Evolutionary conservation across 2,329 filamentous ascomycete genomes (phyloP), one percentile per base, ranked within the genome.

Genomic region (Escovopsis weberi): DNA sequence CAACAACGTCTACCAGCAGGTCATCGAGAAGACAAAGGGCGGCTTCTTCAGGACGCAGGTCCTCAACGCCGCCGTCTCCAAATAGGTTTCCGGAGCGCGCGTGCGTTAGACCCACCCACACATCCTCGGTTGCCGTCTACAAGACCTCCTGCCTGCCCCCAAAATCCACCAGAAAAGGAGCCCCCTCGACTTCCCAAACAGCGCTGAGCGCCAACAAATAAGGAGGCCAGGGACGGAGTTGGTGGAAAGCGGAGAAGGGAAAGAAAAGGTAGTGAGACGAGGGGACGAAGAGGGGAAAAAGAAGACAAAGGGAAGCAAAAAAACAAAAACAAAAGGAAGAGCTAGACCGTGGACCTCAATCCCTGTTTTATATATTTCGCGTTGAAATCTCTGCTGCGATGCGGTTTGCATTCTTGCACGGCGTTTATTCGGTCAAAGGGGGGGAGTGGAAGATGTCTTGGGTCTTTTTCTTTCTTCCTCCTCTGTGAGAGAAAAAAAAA

Each of bases 31-130:
- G 68, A 98, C 91, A 46, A 96, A 96, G 78, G 91, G 91, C 50
- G 88, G 86, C 45, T 96, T 96, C 76, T 98, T 98, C 78, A 73
- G 91, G 60, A 98, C 91, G 50, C 91, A 96, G 63, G 91, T 98
- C 41, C 73, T 98, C 53, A 94, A 68, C 51, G 70, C 74, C n/a
- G 74, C 74, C 41, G 69, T 78, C 45, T 70, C 71, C 48, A 70
- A 72, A 59, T 72, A 70, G 51, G 46, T 11, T 4, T 15, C n/a
- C 26, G 26, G 5, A 12, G n/a, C n/a, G 15, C 26, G 43, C 43
- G 38, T 35, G 30, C 37, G 28, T 44, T 35, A 23, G 23, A 23
- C 23, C 23, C 23, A 23, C 23, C 23, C 23, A 23, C 3, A 23
- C 23, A 23, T 6, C 23, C 23, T 23, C 23, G 6, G 23, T 2